A percentile compares a stretch with the other conserved stretches of the same genome.
phyloP scores from a whole-genome alignment of 2,329 filamentous ascomycete species.

The Neopestalotiopsis rosae region DNA sequence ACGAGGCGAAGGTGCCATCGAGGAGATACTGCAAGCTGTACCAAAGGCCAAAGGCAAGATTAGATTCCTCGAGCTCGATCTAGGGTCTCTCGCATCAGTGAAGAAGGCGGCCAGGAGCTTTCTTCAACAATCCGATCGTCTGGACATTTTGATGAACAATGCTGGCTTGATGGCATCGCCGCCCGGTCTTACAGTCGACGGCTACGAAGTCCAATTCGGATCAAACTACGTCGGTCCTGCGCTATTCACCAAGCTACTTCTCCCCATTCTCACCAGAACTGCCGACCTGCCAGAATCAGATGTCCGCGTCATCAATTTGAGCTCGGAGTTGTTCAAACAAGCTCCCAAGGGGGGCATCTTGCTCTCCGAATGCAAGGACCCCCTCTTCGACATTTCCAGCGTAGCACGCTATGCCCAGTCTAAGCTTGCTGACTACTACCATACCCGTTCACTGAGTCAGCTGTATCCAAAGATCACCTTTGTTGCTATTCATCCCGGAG shows the following conservation, averaged over 20 bases:
- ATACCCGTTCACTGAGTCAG: slow-evolving; percentile 43
- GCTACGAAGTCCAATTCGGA: slow-evolving; percentile 12
- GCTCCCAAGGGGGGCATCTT: background rate
- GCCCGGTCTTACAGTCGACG: background rate
- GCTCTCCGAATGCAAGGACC: background rate
- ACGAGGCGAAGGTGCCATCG: slow-evolving; percentile 37
- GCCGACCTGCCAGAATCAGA: slow-evolving; percentile 23
- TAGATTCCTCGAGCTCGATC: slow-evolving; percentile 5
- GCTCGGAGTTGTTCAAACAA: background rate
- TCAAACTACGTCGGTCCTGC: slow-evolving; percentile 12
- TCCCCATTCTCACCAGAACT: slow-evolving; percentile 24
- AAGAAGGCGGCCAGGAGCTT: slow-evolving; percentile 17
- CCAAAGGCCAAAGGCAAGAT: slow-evolving; percentile 1
- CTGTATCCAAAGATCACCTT: slow-evolving; percentile 41
- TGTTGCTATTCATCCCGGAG: slow-evolving; percentile 46
- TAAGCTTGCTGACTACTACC: slow-evolving; percentile 47
- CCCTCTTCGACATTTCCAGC: background rate
- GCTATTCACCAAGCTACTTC: slow-evolving; percentile 2
- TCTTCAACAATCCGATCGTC: background rate
- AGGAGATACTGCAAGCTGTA: background rate
- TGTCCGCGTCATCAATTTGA: slow-evolving; percentile 30
- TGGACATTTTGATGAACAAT: slow-evolving; percentile 13
- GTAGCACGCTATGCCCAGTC: slow-evolving; percentile 43
- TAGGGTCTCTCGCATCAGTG: background rate
- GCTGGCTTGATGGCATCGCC: slow-evolving; percentile 11